Evolutionary conservation across 2,329 filamentous ascomycete genomes (phyloP), one percentile per base, ranked within the genome.

Genomic region (Fusarium chaquense): DNA sequence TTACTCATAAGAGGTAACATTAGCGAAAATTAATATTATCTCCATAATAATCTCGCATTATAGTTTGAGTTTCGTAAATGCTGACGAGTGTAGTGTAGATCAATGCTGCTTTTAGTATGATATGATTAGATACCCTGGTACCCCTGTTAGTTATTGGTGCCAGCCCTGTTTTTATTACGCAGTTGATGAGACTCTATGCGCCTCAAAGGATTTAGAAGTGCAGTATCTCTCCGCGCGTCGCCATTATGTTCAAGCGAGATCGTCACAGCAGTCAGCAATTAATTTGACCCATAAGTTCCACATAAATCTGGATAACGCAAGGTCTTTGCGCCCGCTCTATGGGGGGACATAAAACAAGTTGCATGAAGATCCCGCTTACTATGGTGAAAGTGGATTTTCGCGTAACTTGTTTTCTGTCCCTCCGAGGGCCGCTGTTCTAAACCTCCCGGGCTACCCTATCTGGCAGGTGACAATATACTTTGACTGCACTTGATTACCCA

Each of bases 211-310:
- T 24, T 43, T 18, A 8, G 2, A 43, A 7, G 15, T 18, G 7
- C 33, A 35, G 33, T 10, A 15, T 8, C 22, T 26, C 40, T 18
- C 20, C 20, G 10, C 22, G 22, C 22, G 22, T 44, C 22, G 24
- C 15, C 13, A 12, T 9, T 30, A 30, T 18, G 16, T 44, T 6
- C 26, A 26, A 44, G 41, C 22, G 41, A 44, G 20, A 15, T 44
- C 15, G 26, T 15, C 41, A 3, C 10, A 0, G 41, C 10, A 0
- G 41, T 1, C 41, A 24, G 8, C 2, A 22, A 10, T 18, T 18
- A 2, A 16, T 44, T 26, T 44, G 41, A 24, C 24, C 22, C 41
- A 10, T 44, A 50, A 8, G 9, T 36, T 18, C 33, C 46, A 50
- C 46, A 36, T 13, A 16, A 26, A 50, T 16, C 16, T 35, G 46